Evolutionary conservation across 805 yeast species (phyloP).

Genomic region (Suhomyces vadensis): DNA sequence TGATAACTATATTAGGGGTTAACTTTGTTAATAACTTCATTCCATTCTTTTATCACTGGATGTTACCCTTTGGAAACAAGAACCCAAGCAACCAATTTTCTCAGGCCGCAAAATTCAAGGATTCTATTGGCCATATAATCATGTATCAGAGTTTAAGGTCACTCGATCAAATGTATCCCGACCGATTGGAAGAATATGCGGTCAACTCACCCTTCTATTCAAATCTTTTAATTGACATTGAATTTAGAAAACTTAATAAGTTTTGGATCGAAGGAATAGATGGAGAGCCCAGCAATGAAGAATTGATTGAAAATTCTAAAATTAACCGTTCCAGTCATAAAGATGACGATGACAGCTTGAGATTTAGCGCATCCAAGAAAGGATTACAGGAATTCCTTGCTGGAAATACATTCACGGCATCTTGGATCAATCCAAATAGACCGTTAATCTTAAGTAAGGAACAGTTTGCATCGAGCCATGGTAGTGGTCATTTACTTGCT

Average conservation of each 20-base stretch:
- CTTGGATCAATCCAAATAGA: conserved; percentile 34
- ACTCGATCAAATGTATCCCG: conserved; percentile 31
- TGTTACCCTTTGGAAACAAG: conserved; percentile 18
- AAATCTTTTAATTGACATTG: conserved; percentile 24
- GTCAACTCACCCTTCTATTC: conserved; percentile 19
- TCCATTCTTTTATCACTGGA: conserved; percentile 50
- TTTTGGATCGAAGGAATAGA: conserved; percentile 32
- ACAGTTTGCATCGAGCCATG: neutral
- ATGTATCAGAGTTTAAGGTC: conserved; percentile 25
- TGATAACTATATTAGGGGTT: conserved; percentile 41
- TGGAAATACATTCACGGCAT: conserved; percentile 26
- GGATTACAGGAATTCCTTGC: conserved; percentile 28
- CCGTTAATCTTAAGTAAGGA: conserved; percentile 19
- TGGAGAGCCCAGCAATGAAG: conserved; percentile 12
- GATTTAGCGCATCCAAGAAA: conserved; percentile 18
- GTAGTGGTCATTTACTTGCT: neutral
- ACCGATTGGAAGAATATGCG: conserved; percentile 23
- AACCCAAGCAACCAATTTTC: conserved; percentile 7
- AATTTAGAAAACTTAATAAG: conserved; percentile 23
- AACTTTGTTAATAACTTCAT: conserved; percentile 48
- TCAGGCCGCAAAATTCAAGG: conserved; percentile 21
- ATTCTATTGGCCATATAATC: conserved; percentile 35
- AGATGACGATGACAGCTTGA: conserved; percentile 10
- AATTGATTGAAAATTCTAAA: conserved; percentile 1
- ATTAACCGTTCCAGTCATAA: conserved; percentile 4